Percentiles rank a stretch among this genome's conserved stretches.
Conservation (phyloP, 129 eudicot species). For the Centella asiatica region DNA sequence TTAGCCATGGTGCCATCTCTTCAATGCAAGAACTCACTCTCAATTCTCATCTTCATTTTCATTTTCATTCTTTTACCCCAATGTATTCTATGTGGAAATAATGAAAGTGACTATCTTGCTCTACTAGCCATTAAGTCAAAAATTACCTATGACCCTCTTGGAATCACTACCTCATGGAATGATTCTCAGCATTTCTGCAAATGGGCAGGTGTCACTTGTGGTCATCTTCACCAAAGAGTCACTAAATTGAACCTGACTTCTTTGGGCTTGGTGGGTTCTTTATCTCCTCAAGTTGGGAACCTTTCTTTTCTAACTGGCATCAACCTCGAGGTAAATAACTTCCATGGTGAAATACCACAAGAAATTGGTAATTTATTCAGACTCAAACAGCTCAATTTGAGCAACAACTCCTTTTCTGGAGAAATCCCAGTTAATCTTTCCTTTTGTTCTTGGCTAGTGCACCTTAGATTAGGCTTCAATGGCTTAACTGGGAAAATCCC, state of each 20-base stretch:
- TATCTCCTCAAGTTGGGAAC: conserved; percentile 24
- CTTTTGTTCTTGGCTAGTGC: conserved; percentile 12
- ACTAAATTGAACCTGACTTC: conserved; percentile 8
- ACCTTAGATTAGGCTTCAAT: conserved; percentile 19
- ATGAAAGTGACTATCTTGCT: conserved; percentile 17
- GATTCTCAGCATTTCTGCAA: conserved; percentile 13
- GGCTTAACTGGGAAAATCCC: conserved; percentile 14
- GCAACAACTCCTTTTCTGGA: conserved; percentile 30
- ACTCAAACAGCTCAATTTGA: conserved; percentile 15
- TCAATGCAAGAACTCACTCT: background rate
- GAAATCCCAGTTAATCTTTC: conserved; percentile 29
- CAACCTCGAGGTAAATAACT: conserved; percentile 13
- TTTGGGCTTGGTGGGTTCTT: conserved; percentile 12
- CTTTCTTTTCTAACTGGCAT: conserved; percentile 24
- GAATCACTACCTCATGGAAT: conserved; percentile 15
- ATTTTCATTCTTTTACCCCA: background rate
- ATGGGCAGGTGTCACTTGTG: conserved; percentile 20
- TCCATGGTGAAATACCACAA: conserved; percentile 22
- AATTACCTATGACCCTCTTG: conserved; percentile 13
- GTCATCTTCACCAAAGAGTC: conserved; percentile 20
- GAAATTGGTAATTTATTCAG: conserved; percentile 18
- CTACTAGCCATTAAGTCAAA: conserved; percentile 16
- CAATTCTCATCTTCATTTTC: background rate
- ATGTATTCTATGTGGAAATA: background rate
- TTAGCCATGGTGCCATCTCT: conserved; percentile 15